Base-by-base conservation (phyloP, 805 yeast genomes). In the Hanseniaspora clermontiae region DNA sequence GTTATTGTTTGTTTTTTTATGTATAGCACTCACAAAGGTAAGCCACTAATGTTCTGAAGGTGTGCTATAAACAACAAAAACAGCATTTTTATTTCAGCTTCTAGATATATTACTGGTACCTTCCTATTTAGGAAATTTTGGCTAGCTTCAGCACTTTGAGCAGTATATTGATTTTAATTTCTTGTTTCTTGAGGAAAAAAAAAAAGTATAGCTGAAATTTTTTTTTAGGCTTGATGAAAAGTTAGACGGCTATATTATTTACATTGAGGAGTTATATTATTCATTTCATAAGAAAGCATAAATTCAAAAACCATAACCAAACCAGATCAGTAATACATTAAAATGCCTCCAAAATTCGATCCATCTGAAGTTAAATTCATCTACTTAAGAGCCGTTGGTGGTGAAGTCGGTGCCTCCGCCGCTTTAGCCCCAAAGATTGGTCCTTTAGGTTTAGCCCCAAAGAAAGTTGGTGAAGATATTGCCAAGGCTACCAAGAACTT, bases 391-490 rank as follows among this genome's bases (percentile, higher is more conserved):
- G 97, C 98, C 78, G 95, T 89, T 69, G 98, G 98, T 87, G 98
- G 98, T 83, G 98, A 93, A 83, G 95, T 93, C 72, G 98, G 97
- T 81, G 96, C 97, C 72, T 89, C 97, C 63, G 87, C 98, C 66
- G 96, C 98, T 67, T 86, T 93, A 72, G 98, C 98, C 70, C 98
- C 98, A 76, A 93, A 93, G 91, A 93, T 93, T 74, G 98, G 98
- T 87, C 98, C 98, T 70, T 87, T 93, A 75, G 98, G 98, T 89
- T 82, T 93, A 70, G 89, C 97, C 63, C 97, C 98, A 81, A 93
- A 91, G 95, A 91, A 93, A 85, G 96, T 93, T 74, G 98, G 98
- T 90, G 98, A 93, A 80, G 98, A 93, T 76, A 93, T 93, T 72
- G 98, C 98, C 76, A 93, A 93, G 85, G 98, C 98, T 76, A 91